Evolutionary conservation across 2,329 filamentous ascomycete genomes (phyloP).

Genomic region (Aspergillus alliaceus): DNA sequence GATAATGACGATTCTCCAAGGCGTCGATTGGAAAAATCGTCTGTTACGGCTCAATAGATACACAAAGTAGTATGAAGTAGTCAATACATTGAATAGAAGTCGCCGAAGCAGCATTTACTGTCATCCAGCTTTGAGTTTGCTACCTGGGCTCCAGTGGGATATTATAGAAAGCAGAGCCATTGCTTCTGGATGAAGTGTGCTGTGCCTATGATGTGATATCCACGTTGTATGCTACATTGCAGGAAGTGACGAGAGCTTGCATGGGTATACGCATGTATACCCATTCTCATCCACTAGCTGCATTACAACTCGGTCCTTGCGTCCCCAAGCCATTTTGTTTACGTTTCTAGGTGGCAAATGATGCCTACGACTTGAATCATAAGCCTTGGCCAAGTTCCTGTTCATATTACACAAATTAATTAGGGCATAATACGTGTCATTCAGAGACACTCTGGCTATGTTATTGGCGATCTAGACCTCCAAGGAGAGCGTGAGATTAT

Average conservation of each 20-base stretch:
- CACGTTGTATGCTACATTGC: not conserved
- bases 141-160: no score
- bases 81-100: not conserved
- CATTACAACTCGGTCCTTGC: not conserved
- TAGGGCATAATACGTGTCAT: not conserved
- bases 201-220: not conserved
- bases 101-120: not conserved
- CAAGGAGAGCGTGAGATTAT: not conserved
- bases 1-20: not conserved
- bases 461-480: not conserved
- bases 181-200: not conserved
- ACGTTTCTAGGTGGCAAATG: not conserved
- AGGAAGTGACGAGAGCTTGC: not conserved
- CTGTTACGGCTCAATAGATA: not conserved
- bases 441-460: not conserved
- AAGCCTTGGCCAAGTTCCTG: not conserved
- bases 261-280: not conserved
- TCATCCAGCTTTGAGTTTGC: not conserved
- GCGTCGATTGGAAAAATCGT: not conserved
- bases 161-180: no score
- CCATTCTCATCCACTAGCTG: not conserved
- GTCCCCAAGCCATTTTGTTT: not conserved
- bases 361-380: no score
- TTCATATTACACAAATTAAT: not conserved
- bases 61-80: not conserved